Evolutionary conservation across 2,329 filamentous ascomycete genomes (phyloP), one percentile per base, ranked within the genome.

Genomic region (Pseudogymnoascus sp.): DNA sequence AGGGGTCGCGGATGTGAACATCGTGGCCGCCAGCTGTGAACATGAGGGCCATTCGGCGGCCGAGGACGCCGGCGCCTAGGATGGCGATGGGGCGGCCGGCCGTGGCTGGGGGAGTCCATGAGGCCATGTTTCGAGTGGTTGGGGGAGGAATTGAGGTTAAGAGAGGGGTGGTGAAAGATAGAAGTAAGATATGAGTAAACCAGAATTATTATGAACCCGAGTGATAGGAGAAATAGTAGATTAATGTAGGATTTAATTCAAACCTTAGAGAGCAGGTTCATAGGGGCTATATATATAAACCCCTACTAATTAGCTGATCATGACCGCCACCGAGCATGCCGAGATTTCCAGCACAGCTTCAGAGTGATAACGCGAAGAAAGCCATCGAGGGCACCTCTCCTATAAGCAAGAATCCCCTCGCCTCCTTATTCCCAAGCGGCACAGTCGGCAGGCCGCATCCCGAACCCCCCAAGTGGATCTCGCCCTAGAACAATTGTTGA

Each of bases 1-100:
- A 74, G 0, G 76, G 78, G 23, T 81, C 80, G 11, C 75, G 72
- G 62, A 81, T 74, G 23, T 71, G 63, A 6, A 81, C 78, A 18
- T 75, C 67, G 65, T 76, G 78, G 1, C 80, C 80, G 4, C 71
- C 74, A 0, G 77, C 71, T 8, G 72, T 74, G 76, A 76, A 81
- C 45, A 66, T 70, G 25, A 72, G 73, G 3, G 72, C 75, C 12
- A 79, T 77, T 14, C 78, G 72, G 7, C 78, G 75, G 4, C 78
- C 78, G 0, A 80, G 70, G 0, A 79, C 77, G 1, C 78, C 78
- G 5, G 69, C 77, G 1, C 77, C 78, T 18, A 80, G 68, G 12
- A 80, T 66, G 4, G 71, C 68, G 25, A 79, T 72, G 3, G 74
- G 71, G 21, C 75, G 71, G 33, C 64, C 63, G 2, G 61, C 60